Conservation (phyloP, 2,329 filamentous ascomycete species). For the Penicillium thymicola region DNA sequence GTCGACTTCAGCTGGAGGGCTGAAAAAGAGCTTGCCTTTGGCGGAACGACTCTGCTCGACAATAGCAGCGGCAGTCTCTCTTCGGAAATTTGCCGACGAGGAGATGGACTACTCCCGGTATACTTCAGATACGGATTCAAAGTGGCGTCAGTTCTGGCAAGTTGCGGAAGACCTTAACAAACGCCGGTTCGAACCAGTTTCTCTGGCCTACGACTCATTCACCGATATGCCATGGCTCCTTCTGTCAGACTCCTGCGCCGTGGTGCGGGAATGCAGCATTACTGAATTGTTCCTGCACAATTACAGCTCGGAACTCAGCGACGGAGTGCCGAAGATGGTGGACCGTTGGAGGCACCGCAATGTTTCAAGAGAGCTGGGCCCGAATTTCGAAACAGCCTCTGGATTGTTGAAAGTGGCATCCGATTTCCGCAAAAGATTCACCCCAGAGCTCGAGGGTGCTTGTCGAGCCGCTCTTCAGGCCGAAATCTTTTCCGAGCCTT, state of each 20-base stretch:
- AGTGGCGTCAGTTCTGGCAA: slow-evolving; percentile 89
- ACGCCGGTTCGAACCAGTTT: slow-evolving; percentile 75
- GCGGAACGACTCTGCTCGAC: slow-evolving; percentile 73
- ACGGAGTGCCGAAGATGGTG: slow-evolving; percentile 38
- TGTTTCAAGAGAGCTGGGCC: slow-evolving; percentile 48
- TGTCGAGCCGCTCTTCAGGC: slow-evolving; percentile 65
- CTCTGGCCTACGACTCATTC: slow-evolving; percentile 69
- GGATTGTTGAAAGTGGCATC: slow-evolving; percentile 67
- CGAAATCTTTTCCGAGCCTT: slow-evolving; percentile 72
- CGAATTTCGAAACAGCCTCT: slow-evolving; percentile 54
- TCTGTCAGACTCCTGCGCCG: slow-evolving; percentile 75
- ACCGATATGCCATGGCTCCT: slow-evolving; percentile 77
- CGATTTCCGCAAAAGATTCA: slow-evolving; percentile 67
- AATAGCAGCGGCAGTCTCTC: slow-evolving; percentile 65
- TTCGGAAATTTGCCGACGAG: slow-evolving; percentile 60
- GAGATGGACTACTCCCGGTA: slow-evolving; percentile 74
- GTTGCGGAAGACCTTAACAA: slow-evolving; percentile 83
- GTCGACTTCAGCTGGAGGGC: slow-evolving; percentile 38
- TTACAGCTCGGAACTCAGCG: slow-evolving; percentile 39
- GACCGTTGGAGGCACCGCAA: slow-evolving; percentile 46
- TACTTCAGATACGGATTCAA: slow-evolving; percentile 67
- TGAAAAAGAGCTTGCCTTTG: slow-evolving; percentile 55
- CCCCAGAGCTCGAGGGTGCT: slow-evolving; percentile 65
- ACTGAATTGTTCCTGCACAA: slow-evolving; percentile 76
- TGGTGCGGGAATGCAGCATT: slow-evolving; percentile 73